Conservation (phyloP, 805 yeast genomes). For the Monosporozyma siamensis region DNA sequence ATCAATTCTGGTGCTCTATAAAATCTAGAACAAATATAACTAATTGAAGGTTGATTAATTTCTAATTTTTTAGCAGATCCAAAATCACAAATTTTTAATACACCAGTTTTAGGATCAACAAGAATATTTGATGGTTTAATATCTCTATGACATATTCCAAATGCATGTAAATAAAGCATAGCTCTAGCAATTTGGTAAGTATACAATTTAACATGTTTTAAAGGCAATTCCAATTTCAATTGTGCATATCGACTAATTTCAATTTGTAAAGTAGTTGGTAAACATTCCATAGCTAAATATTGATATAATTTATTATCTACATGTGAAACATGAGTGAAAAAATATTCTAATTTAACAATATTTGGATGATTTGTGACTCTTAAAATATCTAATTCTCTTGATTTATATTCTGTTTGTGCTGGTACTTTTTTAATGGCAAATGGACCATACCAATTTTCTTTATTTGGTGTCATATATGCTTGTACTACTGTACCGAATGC, state of each 20-base stretch:
- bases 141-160: constrained; percentile 76
- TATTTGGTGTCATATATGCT: constrained; percentile 44
- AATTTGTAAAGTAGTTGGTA: constrained; percentile 69
- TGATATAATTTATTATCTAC: constrained; percentile 61
- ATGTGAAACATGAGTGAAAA: constrained; percentile 57
- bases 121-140: constrained; percentile 76
- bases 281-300: constrained; percentile 78
- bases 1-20: constrained; percentile 80
- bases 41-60: constrained; percentile 76
- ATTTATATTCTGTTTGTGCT: constrained; percentile 79
- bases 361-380: constrained; percentile 74
- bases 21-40: constrained; percentile 92
- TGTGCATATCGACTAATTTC: constrained; percentile 65
- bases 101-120: constrained; percentile 59
- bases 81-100: constrained; percentile 72
- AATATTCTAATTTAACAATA: constrained; percentile 58
- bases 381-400: constrained; percentile 69
- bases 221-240: constrained; percentile 52
- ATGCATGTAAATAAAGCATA: constrained; percentile 71
- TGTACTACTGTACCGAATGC: constrained; percentile 82
- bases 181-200: constrained; percentile 75
- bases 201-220: constrained; percentile 67
- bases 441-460: constrained; percentile 59
- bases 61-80: constrained; percentile 78
- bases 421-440: constrained; percentile 79